Evolutionary conservation across 441 rosid genomes (phyloP).

Genomic region (Jatropha podagrica): DNA sequence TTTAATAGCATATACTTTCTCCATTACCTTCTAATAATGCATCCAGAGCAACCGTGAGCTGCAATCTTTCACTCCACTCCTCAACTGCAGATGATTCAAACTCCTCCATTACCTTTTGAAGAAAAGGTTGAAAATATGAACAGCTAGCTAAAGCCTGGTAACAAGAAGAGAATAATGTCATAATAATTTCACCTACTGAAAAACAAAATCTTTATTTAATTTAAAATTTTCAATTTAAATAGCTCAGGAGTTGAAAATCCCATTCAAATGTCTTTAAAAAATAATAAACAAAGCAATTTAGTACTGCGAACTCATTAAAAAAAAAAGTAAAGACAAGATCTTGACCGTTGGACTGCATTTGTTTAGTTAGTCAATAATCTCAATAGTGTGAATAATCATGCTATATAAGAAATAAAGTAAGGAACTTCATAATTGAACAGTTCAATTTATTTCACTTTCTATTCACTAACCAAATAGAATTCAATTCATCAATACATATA

Average conservation of each 20-base stretch:
- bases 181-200: neutral
- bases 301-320: too few relatives aligned
- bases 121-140: constrained; percentile 56
- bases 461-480: neutral
- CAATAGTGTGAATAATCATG: neutral
- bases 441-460: neutral
- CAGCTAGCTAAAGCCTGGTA: constrained; percentile 84
- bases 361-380: neutral
- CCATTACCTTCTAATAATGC: constrained; percentile 57
- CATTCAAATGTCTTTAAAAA: neutral
- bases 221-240: neutral
- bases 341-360: neutral
- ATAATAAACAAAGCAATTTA: neutral
- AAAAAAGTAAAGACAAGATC: neutral
- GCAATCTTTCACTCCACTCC: constrained; percentile 49
- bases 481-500: neutral
- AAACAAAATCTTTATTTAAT: neutral
- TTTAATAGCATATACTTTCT: neutral
- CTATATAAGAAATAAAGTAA: neutral
- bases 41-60: constrained; percentile 65
- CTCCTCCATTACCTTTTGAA: constrained; percentile 57
- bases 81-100: constrained; percentile 31
- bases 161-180: neutral
- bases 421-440: neutral
- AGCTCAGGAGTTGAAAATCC: too few relatives aligned